A percentile compares a stretch with the other conserved stretches of the same genome.
phyloP scores from a whole-genome alignment of 1,284 basidiomycete genomes.

The Ustilago hordei region DNA sequence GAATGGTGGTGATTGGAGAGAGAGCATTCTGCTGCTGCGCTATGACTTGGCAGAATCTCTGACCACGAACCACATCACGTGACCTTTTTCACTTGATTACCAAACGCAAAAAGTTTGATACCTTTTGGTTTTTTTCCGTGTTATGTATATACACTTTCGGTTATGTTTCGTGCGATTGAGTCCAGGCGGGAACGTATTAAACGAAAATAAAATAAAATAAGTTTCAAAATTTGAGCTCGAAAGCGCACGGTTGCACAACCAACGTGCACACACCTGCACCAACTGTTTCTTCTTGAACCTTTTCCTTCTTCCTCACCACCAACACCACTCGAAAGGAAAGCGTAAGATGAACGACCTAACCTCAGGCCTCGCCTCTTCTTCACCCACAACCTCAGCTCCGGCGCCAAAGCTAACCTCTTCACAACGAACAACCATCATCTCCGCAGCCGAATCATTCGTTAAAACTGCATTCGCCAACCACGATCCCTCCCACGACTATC shows the following conservation, averaged over 20 bases:
- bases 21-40: too few species aligned
- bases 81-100: too few species aligned
- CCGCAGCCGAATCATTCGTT: constrained; percentile 28
- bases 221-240: not conserved
- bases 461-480: constrained; percentile 77
- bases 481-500: constrained; percentile 89
- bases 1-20: too few species aligned
- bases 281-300: not conserved
- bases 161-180: too few species aligned
- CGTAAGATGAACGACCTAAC: constrained; percentile 21
- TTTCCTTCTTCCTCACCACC: not conserved
- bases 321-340: not conserved
- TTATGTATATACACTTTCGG: too few species aligned
- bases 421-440: constrained; percentile 15
- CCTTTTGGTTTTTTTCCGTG: too few species aligned
- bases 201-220: not conserved
- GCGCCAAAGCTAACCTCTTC: constrained; percentile 1
- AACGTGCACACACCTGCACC: not conserved
- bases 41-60: too few species aligned
- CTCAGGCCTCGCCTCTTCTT: not conserved
- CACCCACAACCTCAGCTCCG: not conserved
- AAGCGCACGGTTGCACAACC: constrained; percentile 4
- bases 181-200: too few species aligned
- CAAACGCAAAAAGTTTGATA: too few species aligned
- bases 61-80: too few species aligned